Percentiles rank a stretch among this genome's conserved stretches.
phyloP scores from a whole-genome alignment of 441 rosid species.

The Syzygium malaccense region DNA sequence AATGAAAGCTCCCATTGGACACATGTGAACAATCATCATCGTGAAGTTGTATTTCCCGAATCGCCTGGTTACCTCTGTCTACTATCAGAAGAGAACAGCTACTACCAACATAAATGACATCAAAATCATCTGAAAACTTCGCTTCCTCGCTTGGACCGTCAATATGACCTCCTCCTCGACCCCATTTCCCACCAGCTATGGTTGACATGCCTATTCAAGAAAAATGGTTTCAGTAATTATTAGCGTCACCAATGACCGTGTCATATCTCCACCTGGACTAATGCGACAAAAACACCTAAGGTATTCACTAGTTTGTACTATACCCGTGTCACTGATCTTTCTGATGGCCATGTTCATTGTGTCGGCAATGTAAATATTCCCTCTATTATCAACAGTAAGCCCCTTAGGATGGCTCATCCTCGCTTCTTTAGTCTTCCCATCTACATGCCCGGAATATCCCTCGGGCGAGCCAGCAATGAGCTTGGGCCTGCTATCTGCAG shows the following conservation, averaged over 20 bases:
- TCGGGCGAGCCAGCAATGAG: conserved; percentile 81
- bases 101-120: conserved; percentile 53
- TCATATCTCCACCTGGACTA: background rate
- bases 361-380: conserved; percentile 93
- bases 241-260: background rate
- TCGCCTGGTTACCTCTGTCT: conserved; percentile 86
- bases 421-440: conserved; percentile 74
- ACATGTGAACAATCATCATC: conserved; percentile 63
- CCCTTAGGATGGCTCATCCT: conserved; percentile 92
- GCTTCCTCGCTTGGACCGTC: conserved; percentile 96
- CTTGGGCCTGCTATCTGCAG: conserved; percentile 81
- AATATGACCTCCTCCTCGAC: conserved; percentile 61
- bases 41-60: conserved; percentile 79
- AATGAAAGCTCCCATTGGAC: conserved; percentile 46
- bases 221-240: background rate
- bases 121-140: conserved; percentile 83
- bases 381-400: conserved; percentile 69
- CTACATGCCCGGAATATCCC: conserved; percentile 82
- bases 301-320: background rate
- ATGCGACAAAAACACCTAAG: background rate
- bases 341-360: conserved; percentile 88
- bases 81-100: conserved; percentile 78
- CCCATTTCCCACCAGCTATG: conserved; percentile 80
- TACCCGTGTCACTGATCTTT: conserved; percentile 90
- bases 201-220: conserved; percentile 66